Base-by-base conservation (phyloP, 768 basidiomycete genomes). In the Leccinum variicolor region DNA sequence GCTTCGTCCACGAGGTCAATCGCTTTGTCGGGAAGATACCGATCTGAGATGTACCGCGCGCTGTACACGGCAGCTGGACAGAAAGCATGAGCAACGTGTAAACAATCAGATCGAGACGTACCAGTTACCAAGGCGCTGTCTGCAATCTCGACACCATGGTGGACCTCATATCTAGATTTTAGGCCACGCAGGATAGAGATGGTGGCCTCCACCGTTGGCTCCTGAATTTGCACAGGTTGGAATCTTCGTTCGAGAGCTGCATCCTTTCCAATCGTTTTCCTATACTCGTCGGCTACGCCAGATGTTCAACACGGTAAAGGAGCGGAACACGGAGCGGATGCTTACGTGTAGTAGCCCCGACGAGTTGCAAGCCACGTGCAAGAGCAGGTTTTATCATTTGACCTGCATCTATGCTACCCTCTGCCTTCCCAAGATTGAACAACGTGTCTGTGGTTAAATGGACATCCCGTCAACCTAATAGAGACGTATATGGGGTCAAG, bases 1-100 rank as follows among this genome's bases (percentile, higher is more conserved):
- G 94, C 94, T 72, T 98, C 96, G 71, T 98, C 96, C 1, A 98
- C 84, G 3, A 97, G 80, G 69, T 96, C 92, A 45, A 93, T 91
- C 10, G 90, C 89, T 69, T 95, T 95, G 74, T 97, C 94, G 0
- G 94, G 94, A 1, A 96, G 79, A 70, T 84, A 94, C 4, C 93
- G 81, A 69, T 93, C 90, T 0, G 92, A 87, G 62, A 96, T 87
- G 66, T 95, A 95, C 17, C 92, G 83, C 23, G 91, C 84, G 6
- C 84, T 78, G 62, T 95, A 94, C 2, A 94, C 84, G 1, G 92
- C 91, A 25, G 94, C 93, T 87, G 26, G 28, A 41, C 54, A 15
- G 34, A 48, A 25, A 19, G 34, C 17, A 17, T 54, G n/a, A 50
- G 19, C 1, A 11, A 47, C 31, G 39, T n/a, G 51, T 13, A 8